Conservation (phyloP, 768 basidiomycete species). For the Termitomyces sp. region DNA sequence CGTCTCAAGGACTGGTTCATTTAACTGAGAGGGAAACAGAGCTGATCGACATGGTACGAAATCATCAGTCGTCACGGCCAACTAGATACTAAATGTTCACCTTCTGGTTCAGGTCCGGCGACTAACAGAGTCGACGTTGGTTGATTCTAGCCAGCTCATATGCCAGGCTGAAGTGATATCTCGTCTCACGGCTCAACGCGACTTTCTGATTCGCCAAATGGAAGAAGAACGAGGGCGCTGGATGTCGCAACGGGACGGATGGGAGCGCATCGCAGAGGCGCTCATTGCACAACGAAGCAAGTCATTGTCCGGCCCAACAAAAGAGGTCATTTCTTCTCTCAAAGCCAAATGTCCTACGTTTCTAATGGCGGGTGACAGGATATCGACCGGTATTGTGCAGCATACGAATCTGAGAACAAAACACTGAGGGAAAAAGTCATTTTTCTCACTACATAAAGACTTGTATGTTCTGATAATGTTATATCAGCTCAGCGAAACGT, state of each 20-base stretch:
- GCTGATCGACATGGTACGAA: slow-evolving; percentile 49
- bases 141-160: slow-evolving; percentile 40
- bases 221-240: slow-evolving; percentile 57
- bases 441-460: not conserved
- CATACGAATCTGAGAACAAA: slow-evolving; percentile 56
- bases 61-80: not conserved
- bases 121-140: slow-evolving; percentile 32
- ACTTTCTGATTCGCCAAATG: slow-evolving; percentile 44
- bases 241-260: slow-evolving; percentile 57
- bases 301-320: slow-evolving; percentile 17
- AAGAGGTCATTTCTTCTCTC: slow-evolving; percentile 8
- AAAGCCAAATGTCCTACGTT: not conserved
- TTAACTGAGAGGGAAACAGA: slow-evolving; percentile 40
- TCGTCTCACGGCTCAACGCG: slow-evolving; percentile 48
- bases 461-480: not conserved
- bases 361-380: slow-evolving; percentile 34
- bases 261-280: slow-evolving; percentile 64
- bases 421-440: slow-evolving; percentile 55
- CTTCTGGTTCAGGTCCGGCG: slow-evolving; percentile 34
- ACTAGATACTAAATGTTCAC: not conserved
- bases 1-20: slow-evolving; percentile 12
- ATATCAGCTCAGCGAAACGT: slow-evolving; percentile 52
- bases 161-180: slow-evolving; percentile 61
- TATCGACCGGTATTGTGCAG: slow-evolving; percentile 41
- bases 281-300: slow-evolving; percentile 46